Percentiles rank a stretch among this genome's conserved stretches.
These are phyloP conservation scores for Saccharata proteae DNA, from an alignment of 2,329 filamentous ascomycete species.

Conservation along the genomic window DNA sequence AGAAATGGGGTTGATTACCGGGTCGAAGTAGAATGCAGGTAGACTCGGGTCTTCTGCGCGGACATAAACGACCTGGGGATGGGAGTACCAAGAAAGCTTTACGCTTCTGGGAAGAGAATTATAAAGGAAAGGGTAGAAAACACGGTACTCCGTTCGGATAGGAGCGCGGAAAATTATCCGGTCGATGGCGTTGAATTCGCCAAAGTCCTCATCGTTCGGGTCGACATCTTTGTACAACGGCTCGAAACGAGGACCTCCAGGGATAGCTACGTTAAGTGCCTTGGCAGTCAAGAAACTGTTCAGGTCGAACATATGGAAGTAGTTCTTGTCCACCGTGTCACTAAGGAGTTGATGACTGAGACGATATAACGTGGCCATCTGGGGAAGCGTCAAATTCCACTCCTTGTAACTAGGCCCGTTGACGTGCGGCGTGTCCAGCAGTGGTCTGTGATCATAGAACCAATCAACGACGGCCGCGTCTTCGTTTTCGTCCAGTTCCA, in stretches of 20 bases:
- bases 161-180: constrained; percentile 96
- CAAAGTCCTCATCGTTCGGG: constrained; percentile 97
- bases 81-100: constrained; percentile 82
- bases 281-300: constrained; percentile 94
- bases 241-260: constrained; percentile 94
- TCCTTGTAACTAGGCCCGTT: constrained; percentile 94
- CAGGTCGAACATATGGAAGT: constrained; percentile 93
- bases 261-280: constrained; percentile 90
- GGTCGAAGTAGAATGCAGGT: constrained; percentile 95
- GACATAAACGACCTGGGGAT: constrained; percentile 86
- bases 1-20: constrained; percentile 95
- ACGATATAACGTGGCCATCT: constrained; percentile 93
- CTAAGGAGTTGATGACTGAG: constrained; percentile 83
- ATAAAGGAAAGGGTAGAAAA: constrained; percentile 89
- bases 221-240: constrained; percentile 97
- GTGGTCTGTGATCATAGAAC: constrained; percentile 91
- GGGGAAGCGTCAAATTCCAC: constrained; percentile 85
- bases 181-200: constrained; percentile 98
- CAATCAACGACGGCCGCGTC: constrained; percentile 87
- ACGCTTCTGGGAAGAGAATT: constrained; percentile 94
- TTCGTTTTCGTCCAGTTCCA: constrained; percentile 92
- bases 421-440: constrained; percentile 83
- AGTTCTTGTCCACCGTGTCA: constrained; percentile 90
- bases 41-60: constrained; percentile 77
- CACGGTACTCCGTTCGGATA: constrained; percentile 88